Percentiles rank a stretch among this genome's conserved stretches.
Conservation (phyloP, 108 stramenopile species). For the Discostella pseudostelligera region DNA sequence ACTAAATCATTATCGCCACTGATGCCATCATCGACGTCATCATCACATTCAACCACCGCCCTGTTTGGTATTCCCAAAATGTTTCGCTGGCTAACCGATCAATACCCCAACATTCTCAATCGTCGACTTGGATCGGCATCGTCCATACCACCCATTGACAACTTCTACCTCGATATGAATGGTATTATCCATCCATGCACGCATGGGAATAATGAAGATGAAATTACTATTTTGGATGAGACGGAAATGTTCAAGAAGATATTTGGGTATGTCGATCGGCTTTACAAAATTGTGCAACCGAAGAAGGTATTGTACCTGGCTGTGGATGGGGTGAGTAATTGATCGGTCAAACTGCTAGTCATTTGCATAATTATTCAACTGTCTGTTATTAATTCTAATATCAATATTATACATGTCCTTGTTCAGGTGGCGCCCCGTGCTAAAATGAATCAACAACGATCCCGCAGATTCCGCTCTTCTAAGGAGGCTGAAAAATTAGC, state of each 20-base stretch:
- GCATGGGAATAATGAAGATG: constrained; percentile 85
- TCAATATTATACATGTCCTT: not conserved
- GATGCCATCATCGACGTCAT: constrained; percentile 1
- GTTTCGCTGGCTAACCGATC: constrained; percentile 99
- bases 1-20: not conserved
- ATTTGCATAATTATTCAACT: not conserved
- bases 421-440: constrained; percentile 90
- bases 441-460: constrained; percentile 99
- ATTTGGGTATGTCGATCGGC: constrained; percentile 91
- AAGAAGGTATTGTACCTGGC: constrained; percentile 89
- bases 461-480: constrained; percentile 92
- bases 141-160: constrained; percentile 68
- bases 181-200: constrained; percentile 99
- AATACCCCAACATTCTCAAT: constrained; percentile 96
- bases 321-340: constrained; percentile 84
- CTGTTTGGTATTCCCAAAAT: constrained; percentile 97
- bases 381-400: not conserved
- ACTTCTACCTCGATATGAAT: constrained; percentile 99
- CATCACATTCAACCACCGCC: constrained; percentile 24
- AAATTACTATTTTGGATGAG: constrained; percentile 87
- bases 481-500: constrained; percentile 90
- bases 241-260: constrained; percentile 98
- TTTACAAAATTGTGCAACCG: constrained; percentile 94
- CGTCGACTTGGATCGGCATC: constrained; percentile 60
- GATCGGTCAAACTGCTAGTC: not conserved